Evolutionary conservation across 805 yeast genomes (phyloP), one percentile per base, ranked within the genome.

Genomic region (Sugiyamaella valdiviana): DNA sequence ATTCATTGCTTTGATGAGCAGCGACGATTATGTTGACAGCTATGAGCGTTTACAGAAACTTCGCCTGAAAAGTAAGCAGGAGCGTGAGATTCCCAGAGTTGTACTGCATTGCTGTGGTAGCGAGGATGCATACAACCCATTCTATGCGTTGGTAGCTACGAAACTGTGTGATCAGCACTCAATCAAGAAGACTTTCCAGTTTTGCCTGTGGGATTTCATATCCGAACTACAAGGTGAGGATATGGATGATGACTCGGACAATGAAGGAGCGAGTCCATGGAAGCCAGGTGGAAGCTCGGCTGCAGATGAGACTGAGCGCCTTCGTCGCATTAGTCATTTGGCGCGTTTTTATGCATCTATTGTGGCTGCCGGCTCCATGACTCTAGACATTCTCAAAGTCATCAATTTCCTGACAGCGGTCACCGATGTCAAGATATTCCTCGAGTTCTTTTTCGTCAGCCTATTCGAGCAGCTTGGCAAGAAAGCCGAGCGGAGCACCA

Each of bases 1-100:
- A 15, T 93, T 93, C 60, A 80, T 95, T 20, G 87, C 95, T 35
- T 80, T 93, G 6, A 90, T 95, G 96, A 89, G 97, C 2, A 93
- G 96, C 3, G 83, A 83, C 55, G 99, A 93, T 64, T 93, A 78
- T 59, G 72, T 87, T 61, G 97, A 93, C 65, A 95, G 96, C 0
- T 81, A 81, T 56, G 78, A 84, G 15, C 84, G 89, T 53, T 59
- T 93, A 32, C 95, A 87, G 60, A 90, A 89, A 60, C 65, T 93
- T 45, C 76, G 80, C 22, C 71, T 93, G 57, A 90, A 85, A 58
- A 81, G 78, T 54, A 71, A 83, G 6, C 98, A 93, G 62, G 83
- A 84, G 57, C 71, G 86, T 41, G 99, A 93, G 58, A 85, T 93
- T 22, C 95, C 97, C 2, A 76, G 80, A 47, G 89, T 93, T 6